These are phyloP conservation scores for Kwoniella dendrophila DNA, from an alignment of 768 basidiomycete species.

Conservation along the genomic window DNA sequence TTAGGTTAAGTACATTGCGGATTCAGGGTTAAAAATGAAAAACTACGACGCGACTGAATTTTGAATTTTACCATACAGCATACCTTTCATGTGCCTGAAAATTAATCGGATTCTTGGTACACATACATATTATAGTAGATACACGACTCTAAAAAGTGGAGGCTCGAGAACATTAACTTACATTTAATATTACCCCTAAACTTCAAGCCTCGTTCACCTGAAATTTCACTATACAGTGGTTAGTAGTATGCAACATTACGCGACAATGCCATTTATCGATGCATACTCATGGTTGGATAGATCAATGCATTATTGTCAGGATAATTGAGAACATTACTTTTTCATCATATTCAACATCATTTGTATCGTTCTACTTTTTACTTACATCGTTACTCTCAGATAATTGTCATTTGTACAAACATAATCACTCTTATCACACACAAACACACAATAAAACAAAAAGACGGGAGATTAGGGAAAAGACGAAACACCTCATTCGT, in stretches of 20 bases:
- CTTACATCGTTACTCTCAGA: too few species aligned
- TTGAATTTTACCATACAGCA: neutral
- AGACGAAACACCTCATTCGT: too few species aligned
- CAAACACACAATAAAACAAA: too few species aligned
- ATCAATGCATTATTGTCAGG: neutral
- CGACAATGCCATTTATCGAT: conserved; percentile 1
- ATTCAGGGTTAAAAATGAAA: conserved; percentile 7
- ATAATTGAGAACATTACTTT: conserved; percentile 1
- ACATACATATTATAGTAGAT: neutral
- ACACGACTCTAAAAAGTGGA: neutral
- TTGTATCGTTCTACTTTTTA: too few species aligned
- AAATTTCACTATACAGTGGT: too few species aligned
- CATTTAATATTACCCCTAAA: neutral
- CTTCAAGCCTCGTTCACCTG: conserved; percentile 11
- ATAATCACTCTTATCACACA: too few species aligned
- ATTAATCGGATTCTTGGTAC: neutral
- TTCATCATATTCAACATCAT: conserved; percentile 14
- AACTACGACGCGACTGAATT: conserved; percentile 27
- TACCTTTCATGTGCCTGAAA: neutral
- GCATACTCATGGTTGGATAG: neutral
- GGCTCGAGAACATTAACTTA: neutral
- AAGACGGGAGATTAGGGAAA: too few species aligned
- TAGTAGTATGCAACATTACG: neutral
- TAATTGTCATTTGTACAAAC: neutral
- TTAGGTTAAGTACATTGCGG: conserved; percentile 9